Conservation (phyloP, 768 basidiomycete genomes). For the Suillus subalutaceus region DNA sequence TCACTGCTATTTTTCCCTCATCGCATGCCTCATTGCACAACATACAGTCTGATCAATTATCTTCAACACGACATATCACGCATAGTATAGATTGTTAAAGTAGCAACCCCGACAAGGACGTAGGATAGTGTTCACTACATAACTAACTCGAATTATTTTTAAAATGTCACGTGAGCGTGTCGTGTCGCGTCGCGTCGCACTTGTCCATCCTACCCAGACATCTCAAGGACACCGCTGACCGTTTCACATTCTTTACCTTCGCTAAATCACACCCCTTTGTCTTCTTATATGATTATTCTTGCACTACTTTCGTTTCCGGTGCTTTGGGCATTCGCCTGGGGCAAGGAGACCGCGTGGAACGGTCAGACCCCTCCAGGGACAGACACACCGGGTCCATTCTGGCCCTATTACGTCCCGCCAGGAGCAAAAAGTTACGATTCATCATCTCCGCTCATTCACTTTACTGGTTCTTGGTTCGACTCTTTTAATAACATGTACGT, state of each 20-base stretch:
- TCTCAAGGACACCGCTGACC: background rate
- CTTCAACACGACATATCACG: slow-evolving; percentile 33
- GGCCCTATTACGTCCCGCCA: slow-evolving; percentile 73
- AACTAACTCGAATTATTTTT: background rate
- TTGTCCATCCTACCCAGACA: background rate
- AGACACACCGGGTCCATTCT: slow-evolving; percentile 48
- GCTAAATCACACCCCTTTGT: background rate
- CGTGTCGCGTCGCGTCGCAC: slow-evolving; percentile 9
- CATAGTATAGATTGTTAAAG: slow-evolving; percentile 37
- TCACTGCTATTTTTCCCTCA: background rate
- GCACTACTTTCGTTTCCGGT: slow-evolving; percentile 14
- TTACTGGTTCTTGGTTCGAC: slow-evolving; percentile 61
- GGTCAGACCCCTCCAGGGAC: slow-evolving; percentile 57
- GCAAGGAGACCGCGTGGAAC: slow-evolving; percentile 65
- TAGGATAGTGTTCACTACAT: slow-evolving; percentile 15
- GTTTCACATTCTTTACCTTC: background rate
- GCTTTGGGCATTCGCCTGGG: slow-evolving; percentile 13
- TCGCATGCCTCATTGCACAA: background rate
- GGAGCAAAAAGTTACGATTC: slow-evolving; percentile 76
- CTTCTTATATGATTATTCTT: slow-evolving; percentile 3
- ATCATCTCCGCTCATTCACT: slow-evolving; percentile 65
- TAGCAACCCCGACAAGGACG: slow-evolving; percentile 29
- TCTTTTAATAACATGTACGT: slow-evolving; percentile 54
- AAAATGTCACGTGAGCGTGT: slow-evolving; percentile 26
- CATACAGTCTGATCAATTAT: slow-evolving; percentile 25